Conservation (phyloP, 2,329 filamentous ascomycete genomes). For the Chalaropsis thielavioides region DNA sequence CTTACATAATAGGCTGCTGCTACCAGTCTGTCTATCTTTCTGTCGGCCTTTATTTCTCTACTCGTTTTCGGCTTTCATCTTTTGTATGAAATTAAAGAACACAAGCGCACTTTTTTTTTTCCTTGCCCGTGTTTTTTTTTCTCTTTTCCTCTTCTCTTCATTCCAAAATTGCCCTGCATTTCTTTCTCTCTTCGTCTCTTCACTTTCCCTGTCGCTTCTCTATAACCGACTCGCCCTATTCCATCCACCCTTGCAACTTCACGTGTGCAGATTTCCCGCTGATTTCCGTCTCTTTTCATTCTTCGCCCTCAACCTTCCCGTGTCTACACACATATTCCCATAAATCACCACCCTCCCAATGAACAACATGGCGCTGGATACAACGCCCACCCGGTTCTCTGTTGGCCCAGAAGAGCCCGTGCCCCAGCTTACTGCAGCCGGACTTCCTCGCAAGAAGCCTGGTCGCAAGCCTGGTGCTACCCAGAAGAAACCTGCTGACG, state of each 20-base stretch:
- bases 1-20: neutral
- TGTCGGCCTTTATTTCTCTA: neutral
- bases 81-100: neutral
- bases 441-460: constrained; percentile 47
- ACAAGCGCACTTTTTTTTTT: neutral
- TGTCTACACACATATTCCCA: neutral
- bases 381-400: constrained; percentile 20
- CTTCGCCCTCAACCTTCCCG: constrained; percentile 10
- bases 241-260: constrained; percentile 8
- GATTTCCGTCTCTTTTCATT: constrained; percentile 9
- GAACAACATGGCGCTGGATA: constrained; percentile 35
- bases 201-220: neutral
- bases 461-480: constrained; percentile 48
- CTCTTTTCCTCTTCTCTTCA: neutral
- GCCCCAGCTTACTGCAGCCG: constrained; percentile 42
- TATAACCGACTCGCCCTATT: neutral
- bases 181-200: neutral
- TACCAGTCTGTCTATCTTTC: neutral
- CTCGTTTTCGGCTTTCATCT: neutral
- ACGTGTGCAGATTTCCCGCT: neutral
- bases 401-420: constrained; percentile 28
- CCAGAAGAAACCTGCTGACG: constrained; percentile 31
- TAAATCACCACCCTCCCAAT: constrained; percentile 25
- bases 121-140: neutral
- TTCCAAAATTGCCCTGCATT: neutral